phyloP scores from a whole-genome alignment of 768 basidiomycete genomes.

The Boletus barrowsii region DNA sequence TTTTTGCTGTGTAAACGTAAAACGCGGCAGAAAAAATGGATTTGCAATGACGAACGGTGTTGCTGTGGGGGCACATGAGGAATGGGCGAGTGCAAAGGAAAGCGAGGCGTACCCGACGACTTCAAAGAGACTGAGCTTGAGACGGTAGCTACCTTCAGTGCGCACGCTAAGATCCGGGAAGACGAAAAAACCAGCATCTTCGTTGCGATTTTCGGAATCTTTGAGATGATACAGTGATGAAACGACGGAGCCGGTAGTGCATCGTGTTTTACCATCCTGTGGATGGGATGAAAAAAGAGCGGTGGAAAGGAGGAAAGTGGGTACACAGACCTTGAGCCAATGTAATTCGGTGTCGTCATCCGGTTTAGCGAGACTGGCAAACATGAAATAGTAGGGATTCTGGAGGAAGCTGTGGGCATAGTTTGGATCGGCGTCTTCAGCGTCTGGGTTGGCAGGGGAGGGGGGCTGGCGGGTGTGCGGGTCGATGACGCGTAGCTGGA shows the following conservation, averaged over 20 bases:
- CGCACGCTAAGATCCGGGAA: conserved; percentile 93
- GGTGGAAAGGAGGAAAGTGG: neutral
- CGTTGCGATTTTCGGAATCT: conserved; percentile 56
- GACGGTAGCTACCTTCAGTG: conserved; percentile 83
- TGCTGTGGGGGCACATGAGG: conserved; percentile 39
- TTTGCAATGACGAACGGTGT: conserved; percentile 87
- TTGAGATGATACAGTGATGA: conserved; percentile 90
- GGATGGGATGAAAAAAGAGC: neutral
- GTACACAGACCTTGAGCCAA: conserved; percentile 62
- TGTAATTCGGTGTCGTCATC: conserved; percentile 89
- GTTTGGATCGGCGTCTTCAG: conserved; percentile 34
- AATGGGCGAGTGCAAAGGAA: neutral
- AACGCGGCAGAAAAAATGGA: conserved; percentile 86
- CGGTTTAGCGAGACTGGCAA: conserved; percentile 83
- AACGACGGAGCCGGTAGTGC: conserved; percentile 88
- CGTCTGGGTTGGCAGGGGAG: conserved; percentile 25
- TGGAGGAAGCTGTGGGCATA: conserved; percentile 69
- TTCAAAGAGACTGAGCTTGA: conserved; percentile 78
- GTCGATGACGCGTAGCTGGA: conserved; percentile 89
- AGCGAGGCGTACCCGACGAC: conserved; percentile 70
- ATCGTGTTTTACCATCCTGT: conserved; percentile 85
- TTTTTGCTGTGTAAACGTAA: conserved; percentile 94
- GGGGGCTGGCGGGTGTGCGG: conserved; percentile 39
- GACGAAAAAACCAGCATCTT: conserved; percentile 91
- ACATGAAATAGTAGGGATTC: conserved; percentile 96